Evolutionary conservation across 768 basidiomycete genomes (phyloP).

Genomic region (Boletus bicolor): DNA sequence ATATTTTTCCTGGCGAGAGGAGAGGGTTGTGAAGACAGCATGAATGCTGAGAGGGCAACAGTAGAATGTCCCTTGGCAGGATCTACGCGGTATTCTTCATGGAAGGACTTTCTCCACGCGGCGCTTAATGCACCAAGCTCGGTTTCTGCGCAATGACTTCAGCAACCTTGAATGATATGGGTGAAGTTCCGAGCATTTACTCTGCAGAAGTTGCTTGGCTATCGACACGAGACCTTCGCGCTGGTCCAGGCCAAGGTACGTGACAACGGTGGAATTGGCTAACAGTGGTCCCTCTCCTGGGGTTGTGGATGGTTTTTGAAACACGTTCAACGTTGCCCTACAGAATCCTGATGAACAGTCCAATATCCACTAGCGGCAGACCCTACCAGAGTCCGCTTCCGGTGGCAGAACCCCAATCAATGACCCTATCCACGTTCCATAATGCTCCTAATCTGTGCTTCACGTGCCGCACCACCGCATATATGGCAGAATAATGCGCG

Average conservation of each 20-base stretch:
- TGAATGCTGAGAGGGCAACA: conserved; percentile 82
- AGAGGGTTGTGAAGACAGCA: conserved; percentile 69
- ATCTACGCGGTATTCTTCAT: conserved; percentile 42
- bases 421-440: conserved; percentile 58
- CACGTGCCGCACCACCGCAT: conserved; percentile 66
- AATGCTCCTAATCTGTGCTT: conserved; percentile 59
- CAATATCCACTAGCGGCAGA: neutral
- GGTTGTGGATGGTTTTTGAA: conserved; percentile 41
- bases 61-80: conserved; percentile 45
- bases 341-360: conserved; percentile 11
- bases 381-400: conserved; percentile 82
- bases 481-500: conserved; percentile 78
- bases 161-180: conserved; percentile 4
- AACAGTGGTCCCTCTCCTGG: conserved; percentile 36
- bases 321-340: conserved; percentile 68
- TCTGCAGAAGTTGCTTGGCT: conserved; percentile 58
- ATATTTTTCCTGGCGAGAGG: conserved; percentile 59
- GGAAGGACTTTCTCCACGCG: conserved; percentile 58
- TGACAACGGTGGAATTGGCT: conserved; percentile 48
- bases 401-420: conserved; percentile 84
- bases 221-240: conserved; percentile 67
- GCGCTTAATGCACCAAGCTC: conserved; percentile 43
- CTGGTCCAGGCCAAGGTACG: conserved; percentile 76
- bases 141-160: conserved; percentile 39
- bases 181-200: conserved; percentile 35